Conservation (phyloP, 192 early-diverging fungal species). For the Pilobolus umbonatus region DNA sequence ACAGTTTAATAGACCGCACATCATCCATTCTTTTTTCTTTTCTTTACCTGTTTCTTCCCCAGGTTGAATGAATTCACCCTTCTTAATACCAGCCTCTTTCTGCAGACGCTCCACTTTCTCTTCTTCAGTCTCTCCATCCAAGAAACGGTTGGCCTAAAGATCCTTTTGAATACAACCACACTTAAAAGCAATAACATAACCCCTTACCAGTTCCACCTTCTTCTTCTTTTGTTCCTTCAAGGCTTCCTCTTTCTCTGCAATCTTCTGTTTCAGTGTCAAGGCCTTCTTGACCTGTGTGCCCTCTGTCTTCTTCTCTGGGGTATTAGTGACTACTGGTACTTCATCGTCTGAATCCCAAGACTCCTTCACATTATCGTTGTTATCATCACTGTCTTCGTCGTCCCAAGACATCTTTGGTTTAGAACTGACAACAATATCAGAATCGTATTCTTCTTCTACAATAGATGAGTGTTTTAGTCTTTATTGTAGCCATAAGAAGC, state of each 20-base stretch:
- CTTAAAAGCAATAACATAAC: neutral
- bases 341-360: slow-evolving; percentile 36
- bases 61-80: slow-evolving; percentile 56
- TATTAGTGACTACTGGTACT: neutral
- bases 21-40: neutral
- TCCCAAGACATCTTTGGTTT: slow-evolving; percentile 49
- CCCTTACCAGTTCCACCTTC: slow-evolving; percentile 12
- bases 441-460: slow-evolving; percentile 22
- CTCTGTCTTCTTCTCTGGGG: slow-evolving; percentile 36
- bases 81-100: slow-evolving; percentile 56
- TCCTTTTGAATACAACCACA: neutral
- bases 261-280: slow-evolving; percentile 47
- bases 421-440: slow-evolving; percentile 35
- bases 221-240: slow-evolving; percentile 36
- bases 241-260: slow-evolving; percentile 52
- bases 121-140: slow-evolving; percentile 46
- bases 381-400: slow-evolving; percentile 54
- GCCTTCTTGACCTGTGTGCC: slow-evolving; percentile 39
- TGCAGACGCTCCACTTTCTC: slow-evolving; percentile 47
- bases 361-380: slow-evolving; percentile 55
- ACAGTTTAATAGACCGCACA: neutral
- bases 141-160: slow-evolving; percentile 8
- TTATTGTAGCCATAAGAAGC: neutral
- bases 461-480: neutral
- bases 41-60: slow-evolving; percentile 43